Base-by-base conservation (phyloP, 441 rosid genomes). In the Gossypium laxum region DNA sequence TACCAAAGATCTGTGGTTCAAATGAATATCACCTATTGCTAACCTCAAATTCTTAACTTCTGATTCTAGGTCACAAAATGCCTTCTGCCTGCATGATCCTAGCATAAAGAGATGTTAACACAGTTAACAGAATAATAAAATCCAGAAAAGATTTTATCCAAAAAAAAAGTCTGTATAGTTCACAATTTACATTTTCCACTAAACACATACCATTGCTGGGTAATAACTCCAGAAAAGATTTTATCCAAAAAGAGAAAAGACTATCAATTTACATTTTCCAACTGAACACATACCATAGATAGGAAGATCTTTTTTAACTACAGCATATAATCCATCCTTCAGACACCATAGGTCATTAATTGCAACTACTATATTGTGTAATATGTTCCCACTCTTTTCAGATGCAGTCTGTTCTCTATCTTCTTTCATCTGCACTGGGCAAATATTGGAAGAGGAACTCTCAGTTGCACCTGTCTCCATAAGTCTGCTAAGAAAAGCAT, bases 401-500 rank as follows among this genome's bases (percentile, higher is more conserved):
- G 79, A 62, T 11, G 76, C 72, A 64, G 73, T 77, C 60, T 38
- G 69, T 54, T 76, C 86, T 65, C 75, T 72, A 52, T 75, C 78
- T 72, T 78, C 87, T 78, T 82, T 86, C 71, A 83, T 78, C 70
- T 47, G 72, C 76, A 76, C 72, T 30, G 78, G 78, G 76, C 85
- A 82, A 72, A 68, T 78, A 77, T 73, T 74, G n/a, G 84, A 45
- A 7, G 87, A 90, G 55, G 94, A 90, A 83, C 84, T 86, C 81
- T 89, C 96, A 26, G 91, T 89, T 26, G 94, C 98, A 80, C 96
- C 94, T 26, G 89, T 86, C 81, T 89, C 89, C 8, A 76, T 78
- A 15, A 92, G 89, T 28, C 94, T 90, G 76, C 85, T 76, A 67
- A 85, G 88, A 70, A 91, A 87, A 75, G 80, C 85, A 62, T 88